Percentiles rank a stretch among this genome's conserved stretches.
phyloP scores from a whole-genome alignment of 495 filamentous ascomycete genomes.

The Terfezia boudieri region DNA sequence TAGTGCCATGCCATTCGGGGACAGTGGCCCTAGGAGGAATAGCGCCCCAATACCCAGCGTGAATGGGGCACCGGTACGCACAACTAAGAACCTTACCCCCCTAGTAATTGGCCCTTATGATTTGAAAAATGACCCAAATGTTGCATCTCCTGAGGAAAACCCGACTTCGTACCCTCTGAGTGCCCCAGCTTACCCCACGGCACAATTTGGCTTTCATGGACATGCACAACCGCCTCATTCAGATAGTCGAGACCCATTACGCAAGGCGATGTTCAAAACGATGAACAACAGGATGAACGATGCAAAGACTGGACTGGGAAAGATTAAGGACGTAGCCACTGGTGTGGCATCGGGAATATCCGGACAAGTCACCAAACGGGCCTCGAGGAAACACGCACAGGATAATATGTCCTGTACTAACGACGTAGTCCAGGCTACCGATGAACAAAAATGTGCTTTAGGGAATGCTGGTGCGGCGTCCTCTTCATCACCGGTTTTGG shows the following conservation, averaged over 20 bases:
- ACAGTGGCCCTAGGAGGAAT: not conserved
- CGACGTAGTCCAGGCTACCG: too few relatives aligned
- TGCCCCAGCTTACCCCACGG: not conserved
- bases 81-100: too few relatives aligned
- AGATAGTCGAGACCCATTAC: constrained; percentile 28
- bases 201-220: not conserved
- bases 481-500: too few relatives aligned
- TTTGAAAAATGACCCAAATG: not conserved
- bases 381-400: not conserved
- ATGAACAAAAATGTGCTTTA: too few relatives aligned
- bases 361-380: constrained; percentile 21
- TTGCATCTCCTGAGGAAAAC: not conserved
- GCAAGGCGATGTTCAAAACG: constrained; percentile 32
- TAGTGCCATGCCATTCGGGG: too few relatives aligned
- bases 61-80: not conserved
- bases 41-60: not conserved
- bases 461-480: too few relatives aligned
- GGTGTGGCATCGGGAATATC: constrained; percentile 14
- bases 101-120: constrained; percentile 5
- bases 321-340: constrained; percentile 38
- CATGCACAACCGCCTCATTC: not conserved
- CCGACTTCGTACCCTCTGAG: not conserved
- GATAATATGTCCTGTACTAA: not conserved
- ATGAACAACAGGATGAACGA: constrained; percentile 33
- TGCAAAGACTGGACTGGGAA: constrained; percentile 49